Percentiles rank a stretch among this genome's conserved stretches.
Evolutionary conservation across 768 basidiomycete species (phyloP).

Genomic region (Amanita pseudoporphyria): DNA sequence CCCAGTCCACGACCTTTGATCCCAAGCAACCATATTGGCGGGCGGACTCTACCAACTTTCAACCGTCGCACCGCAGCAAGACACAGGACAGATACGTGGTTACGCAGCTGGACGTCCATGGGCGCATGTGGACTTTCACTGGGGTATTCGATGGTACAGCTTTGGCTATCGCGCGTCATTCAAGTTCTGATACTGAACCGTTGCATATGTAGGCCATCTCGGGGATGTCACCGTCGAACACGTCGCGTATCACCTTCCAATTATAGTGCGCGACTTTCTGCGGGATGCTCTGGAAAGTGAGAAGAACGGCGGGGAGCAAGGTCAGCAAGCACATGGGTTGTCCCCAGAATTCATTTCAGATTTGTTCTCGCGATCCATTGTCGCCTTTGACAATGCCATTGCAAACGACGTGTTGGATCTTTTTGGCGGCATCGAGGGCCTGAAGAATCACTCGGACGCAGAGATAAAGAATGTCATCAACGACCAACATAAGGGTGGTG

Average conservation of each 20-base stretch:
- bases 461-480: conserved; percentile 54
- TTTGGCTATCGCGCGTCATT: background rate
- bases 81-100: conserved; percentile 62
- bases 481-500: conserved; percentile 47
- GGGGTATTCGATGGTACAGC: conserved; percentile 61
- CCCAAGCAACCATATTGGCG: conserved; percentile 25
- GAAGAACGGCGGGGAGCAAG: conserved; percentile 17
- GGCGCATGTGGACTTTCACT: conserved; percentile 52
- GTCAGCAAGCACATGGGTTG: conserved; percentile 10
- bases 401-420: conserved; percentile 55
- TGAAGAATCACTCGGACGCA: conserved; percentile 42
- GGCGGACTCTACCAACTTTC: conserved; percentile 60
- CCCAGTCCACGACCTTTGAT: conserved; percentile 28
- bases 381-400: conserved; percentile 57
- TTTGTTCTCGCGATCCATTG: conserved; percentile 47
- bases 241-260: conserved; percentile 57
- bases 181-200: background rate
- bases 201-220: conserved; percentile 40
- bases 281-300: conserved; percentile 24
- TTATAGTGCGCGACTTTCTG: conserved; percentile 53
- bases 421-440: conserved; percentile 45
- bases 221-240: conserved; percentile 64
- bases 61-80: conserved; percentile 42
- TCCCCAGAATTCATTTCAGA: conserved; percentile 40
- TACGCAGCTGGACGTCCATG: conserved; percentile 44